A percentile compares a stretch with the other conserved stretches of the same genome.
These are phyloP conservation scores for Clathrospora elynae DNA, from an alignment of 2,329 filamentous ascomycete species.

Conservation along the genomic window DNA sequence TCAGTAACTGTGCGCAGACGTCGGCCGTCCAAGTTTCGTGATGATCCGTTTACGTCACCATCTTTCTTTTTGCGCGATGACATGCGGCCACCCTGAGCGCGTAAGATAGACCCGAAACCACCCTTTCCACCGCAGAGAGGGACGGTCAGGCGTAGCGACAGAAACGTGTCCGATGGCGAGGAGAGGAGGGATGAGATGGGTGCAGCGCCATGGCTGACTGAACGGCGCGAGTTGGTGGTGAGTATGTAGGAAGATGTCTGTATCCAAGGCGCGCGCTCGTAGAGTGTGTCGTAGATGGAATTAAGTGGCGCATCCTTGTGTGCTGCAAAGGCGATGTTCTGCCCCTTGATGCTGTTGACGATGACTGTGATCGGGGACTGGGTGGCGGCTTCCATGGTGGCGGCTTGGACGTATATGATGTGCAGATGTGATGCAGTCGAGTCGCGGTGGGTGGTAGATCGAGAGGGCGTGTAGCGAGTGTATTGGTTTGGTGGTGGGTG, in stretches of 20 bases:
- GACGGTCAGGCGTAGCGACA: slow-evolving; percentile 79
- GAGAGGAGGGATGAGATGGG: slow-evolving; percentile 68
- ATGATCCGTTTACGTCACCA: slow-evolving; percentile 84
- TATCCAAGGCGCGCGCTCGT: slow-evolving; percentile 62
- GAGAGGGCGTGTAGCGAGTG: background rate
- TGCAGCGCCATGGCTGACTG: slow-evolving; percentile 62
- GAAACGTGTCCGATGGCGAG: slow-evolving; percentile 65
- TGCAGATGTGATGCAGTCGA: background rate
- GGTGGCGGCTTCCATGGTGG: slow-evolving; percentile 32
- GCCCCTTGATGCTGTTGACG: slow-evolving; percentile 80
- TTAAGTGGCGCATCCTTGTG: slow-evolving; percentile 69
- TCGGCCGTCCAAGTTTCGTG: slow-evolving; percentile 89
- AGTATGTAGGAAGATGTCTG: slow-evolving; percentile 69
- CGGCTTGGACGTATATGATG: background rate
- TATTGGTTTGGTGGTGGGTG: slow-evolving; percentile 4
- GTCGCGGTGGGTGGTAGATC: background rate
- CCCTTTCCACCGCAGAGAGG: slow-evolving; percentile 92
- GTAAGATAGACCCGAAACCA: slow-evolving; percentile 95
- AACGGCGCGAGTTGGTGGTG: slow-evolving; percentile 79
- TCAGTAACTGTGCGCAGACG: slow-evolving; percentile 90
- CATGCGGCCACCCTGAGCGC: slow-evolving; percentile 97
- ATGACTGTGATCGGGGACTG: slow-evolving; percentile 61
- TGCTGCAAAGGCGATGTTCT: slow-evolving; percentile 81
- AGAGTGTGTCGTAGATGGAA: slow-evolving; percentile 68
- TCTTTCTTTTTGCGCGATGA: slow-evolving; percentile 89